Evolutionary conservation across 345 rosid species (phyloP), one percentile per base, ranked within the genome.

Genomic region (Populus simonii): DNA sequence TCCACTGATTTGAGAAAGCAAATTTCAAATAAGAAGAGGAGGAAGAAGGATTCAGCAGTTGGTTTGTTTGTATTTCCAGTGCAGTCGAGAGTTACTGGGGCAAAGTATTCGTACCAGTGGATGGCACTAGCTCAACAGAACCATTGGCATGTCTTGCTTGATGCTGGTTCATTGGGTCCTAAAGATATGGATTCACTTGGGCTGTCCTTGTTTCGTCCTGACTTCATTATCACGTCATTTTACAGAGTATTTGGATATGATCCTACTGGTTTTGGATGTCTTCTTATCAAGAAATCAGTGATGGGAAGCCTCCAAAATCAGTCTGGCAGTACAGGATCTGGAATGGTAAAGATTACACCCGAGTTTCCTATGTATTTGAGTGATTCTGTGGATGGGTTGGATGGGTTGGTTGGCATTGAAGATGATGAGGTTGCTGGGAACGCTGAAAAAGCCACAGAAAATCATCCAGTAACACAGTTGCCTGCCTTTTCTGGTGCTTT

Each of bases 121-220:
- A 96, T 96, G 99, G 94, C 98, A 8, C 80, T 94, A 71, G 99
- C 99, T 78, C 99, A 96, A 84, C 99, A 94, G 83, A 96, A 96
- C 81, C 87, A 90, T 75, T 96, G 99, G 99, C 99, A 96, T 75
- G 99, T 96, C 74, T 86, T 94, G 84, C 97, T 96, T 84, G 99
- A 96, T 78, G 99, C 99, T 43, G 99, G 99, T 3, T 89, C 99
- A 36, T 86, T 96, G 70, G 99, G 99, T 82, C 99, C 99, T 65
- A 96, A 96, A 80, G 99, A 96, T 79, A 96, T 96, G 99, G 99
- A 96, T 78, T 96, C 99, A 0, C 97, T 96, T 15, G 99, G 99
- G 35, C 80, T 96, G 82, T 96, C 99, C 47, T 83, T 96, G 84
- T 96, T 96, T 79, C 93, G 99, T 0, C 99, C 99, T 0, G 98